Evolutionary conservation across 305 asterid species (phyloP), one percentile per base, ranked within the genome.

Genomic region (Fraxinus platypoda): DNA sequence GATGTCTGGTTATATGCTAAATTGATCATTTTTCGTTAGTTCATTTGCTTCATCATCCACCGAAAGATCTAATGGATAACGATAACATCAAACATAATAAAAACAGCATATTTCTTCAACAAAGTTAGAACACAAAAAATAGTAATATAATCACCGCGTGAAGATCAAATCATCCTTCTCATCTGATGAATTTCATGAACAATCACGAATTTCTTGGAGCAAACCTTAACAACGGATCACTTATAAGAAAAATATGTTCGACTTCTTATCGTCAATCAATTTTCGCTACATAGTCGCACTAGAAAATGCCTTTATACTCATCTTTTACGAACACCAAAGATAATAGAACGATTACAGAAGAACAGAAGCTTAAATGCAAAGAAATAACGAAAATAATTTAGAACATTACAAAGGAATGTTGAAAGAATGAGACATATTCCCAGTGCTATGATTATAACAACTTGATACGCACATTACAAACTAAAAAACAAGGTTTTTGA

Each of bases 351-450:
- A 35, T 7, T 6, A 35, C 9, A 35, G 41, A 6, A 43, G 85
- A 86, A 68, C 59, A 85, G 64, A 68, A n/a, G 4, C 79, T 43
- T 49, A 12, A 34, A 25, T 77, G 76, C 26, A 23, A 28, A 84
- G 62, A 80, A 21, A 78, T 68, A 37, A 64, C 30, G 0, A 37
- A 37, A 37, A 28, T 31, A 66, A 28, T 25, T 57, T 57, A 28
- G 72, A 54, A 43, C 30, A 76, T 25, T 31, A 52, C 76, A 54
- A 80, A 77, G 81, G 71, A 83, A 23, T 62, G 79, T 41, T 23
- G 78, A 71, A 82, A 81, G 86, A 85, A 83, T 82, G 83, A 74
- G 84, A 78, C 87, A 86, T 86, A 88, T 88, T 88, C 91, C 73
- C 11, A 59, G 26, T 78, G 28, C 37, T 86, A 77, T 64, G 54